Base-by-base conservation (phyloP, 306 rosid genomes). In the Senna siamea region DNA sequence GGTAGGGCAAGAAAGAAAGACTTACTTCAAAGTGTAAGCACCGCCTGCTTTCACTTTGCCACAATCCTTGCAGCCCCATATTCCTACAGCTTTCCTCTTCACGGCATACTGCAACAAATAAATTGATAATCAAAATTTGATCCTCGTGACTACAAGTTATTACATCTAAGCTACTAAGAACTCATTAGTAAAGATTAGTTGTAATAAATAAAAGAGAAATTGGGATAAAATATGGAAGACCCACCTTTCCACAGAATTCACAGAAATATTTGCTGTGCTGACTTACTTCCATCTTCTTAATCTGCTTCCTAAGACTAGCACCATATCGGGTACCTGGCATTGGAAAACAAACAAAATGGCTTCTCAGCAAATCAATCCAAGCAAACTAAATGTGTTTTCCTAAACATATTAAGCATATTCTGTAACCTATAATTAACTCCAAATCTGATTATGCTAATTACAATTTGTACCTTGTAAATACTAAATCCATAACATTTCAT, bases 201-300 rank as follows among this genome's bases (percentile, higher is more conserved):
- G 23, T 13, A n/a, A 23, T 4, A 58, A 14, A 22, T 9, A 26
- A 11, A 56, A 0, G 20, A 5, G 22, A 26, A 26, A 72, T 3
- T 66, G 41, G 20, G 30, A 52, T 9, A n/a, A 4, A 61, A 17
- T 13, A 61, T 0, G 4, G 9, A 35, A 61, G 37, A 32, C 46
- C 67, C 77, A 89, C 96, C 98, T 92, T 92, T 66, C 98, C 96
- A 15, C 95, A 92, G 51, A 92, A 92, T 66, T 92, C 98, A 47
- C 96, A 90, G 89, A 93, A 93, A 55, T 73, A 93, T 22, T 87
- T 90, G 85, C 94, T 93, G 79, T 93, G 95, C 56, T 93, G 96
- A 78, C 97, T 93, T 7, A 93, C 95, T 80, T 93, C 98, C 96
- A 93, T 93, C 80, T 93, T 93, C 83, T 93, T 93, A 57, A 93